Evolutionary conservation across 345 rosid genomes (phyloP).

Genomic region (Melastoma malabathricum): DNA sequence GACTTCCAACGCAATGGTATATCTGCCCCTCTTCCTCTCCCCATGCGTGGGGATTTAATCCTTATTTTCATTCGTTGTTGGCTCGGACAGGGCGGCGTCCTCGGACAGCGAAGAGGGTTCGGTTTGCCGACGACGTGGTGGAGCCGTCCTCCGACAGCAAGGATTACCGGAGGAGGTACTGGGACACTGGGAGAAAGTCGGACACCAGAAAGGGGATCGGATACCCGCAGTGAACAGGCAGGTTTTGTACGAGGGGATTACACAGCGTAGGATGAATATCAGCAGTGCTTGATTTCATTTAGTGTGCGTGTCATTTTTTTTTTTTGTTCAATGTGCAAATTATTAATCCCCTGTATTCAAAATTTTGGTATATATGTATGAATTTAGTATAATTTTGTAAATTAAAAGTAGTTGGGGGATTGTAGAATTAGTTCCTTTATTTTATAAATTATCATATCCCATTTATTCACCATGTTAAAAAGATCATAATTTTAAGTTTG

Average conservation of each 20-base stretch:
- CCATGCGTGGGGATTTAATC: not conserved
- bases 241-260: conserved; percentile 28
- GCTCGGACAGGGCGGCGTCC: conserved; percentile 4
- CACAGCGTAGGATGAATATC: conserved; percentile 12
- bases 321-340: too few relatives aligned
- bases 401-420: too few relatives aligned
- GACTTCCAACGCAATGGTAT: conserved; percentile 44
- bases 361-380: too few relatives aligned
- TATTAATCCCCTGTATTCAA: too few relatives aligned
- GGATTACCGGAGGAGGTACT: conserved; percentile 31
- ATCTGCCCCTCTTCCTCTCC: not conserved
- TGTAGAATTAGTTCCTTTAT: too few relatives aligned
- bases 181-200: conserved; percentile 1
- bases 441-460: too few relatives aligned
- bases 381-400: too few relatives aligned
- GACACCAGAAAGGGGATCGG: not conserved
- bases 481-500: too few relatives aligned
- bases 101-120: conserved; percentile 44
- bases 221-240: conserved; percentile 39
- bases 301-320: too few relatives aligned
- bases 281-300: conserved; percentile 1
- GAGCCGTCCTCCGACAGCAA: conserved; percentile 56
- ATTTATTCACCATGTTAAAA: too few relatives aligned
- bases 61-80: too few relatives aligned
- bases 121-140: conserved; percentile 69